Evolutionary conservation across 2,329 filamentous ascomycete species (phyloP).

Genomic region (Aspergillus costaricaensis): DNA sequence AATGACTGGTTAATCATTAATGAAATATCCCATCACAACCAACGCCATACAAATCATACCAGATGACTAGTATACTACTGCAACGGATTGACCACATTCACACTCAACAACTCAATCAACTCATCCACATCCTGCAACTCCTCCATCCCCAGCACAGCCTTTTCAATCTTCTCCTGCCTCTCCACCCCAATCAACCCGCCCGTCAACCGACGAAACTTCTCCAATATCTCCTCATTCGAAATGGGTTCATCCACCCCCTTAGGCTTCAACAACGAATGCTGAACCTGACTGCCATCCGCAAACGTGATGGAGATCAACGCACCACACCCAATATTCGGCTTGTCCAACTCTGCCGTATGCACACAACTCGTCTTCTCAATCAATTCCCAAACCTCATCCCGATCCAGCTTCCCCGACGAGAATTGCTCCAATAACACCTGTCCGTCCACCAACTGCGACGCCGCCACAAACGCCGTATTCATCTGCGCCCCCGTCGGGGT

Average conservation of each 20-base stretch:
- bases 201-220: slow-evolving; percentile 2
- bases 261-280: background rate
- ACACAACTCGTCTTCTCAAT: slow-evolving; percentile 1
- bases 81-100: background rate
- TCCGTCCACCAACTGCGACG: slow-evolving; percentile 8
- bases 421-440: slow-evolving; percentile 10
- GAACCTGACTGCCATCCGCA: background rate
- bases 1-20: no score
- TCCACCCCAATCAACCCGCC: background rate
- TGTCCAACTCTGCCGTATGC: background rate
- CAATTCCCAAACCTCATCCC: slow-evolving; percentile 2
- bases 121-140: slow-evolving; percentile 1
- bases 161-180: background rate
- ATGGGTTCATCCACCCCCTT: slow-evolving; percentile 2
- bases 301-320: background rate
- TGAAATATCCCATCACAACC: background rate
- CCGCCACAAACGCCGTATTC: slow-evolving; percentile 11
- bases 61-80: background rate
- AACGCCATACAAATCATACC: background rate
- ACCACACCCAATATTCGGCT: background rate
- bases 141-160: slow-evolving; percentile 1
- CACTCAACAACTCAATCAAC: background rate
- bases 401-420: background rate
- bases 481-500: slow-evolving; percentile 12
- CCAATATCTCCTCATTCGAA: slow-evolving; percentile 8